Conservation (phyloP, 2,329 filamentous ascomycete species). For the Metarhizium brunneum region DNA sequence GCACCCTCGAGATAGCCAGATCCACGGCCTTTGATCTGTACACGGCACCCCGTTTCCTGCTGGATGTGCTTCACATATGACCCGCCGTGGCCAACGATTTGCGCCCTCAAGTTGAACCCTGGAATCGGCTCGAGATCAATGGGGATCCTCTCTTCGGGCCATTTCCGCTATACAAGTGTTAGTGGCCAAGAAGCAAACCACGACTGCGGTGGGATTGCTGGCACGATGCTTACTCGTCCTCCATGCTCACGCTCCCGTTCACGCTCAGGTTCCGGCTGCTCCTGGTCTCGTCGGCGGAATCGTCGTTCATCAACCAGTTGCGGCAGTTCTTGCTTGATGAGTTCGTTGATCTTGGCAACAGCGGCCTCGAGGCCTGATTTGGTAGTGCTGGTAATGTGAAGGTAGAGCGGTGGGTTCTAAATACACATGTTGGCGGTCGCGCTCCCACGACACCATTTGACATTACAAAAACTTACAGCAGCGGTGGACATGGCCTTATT, state of each 20-base stretch:
- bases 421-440: neutral
- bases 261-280: constrained; percentile 65
- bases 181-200: constrained; percentile 2
- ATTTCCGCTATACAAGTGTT: constrained; percentile 65
- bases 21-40: constrained; percentile 95
- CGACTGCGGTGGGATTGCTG: neutral
- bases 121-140: constrained; percentile 84
- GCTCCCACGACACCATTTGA: neutral
- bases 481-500: constrained; percentile 97
- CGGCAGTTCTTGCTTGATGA: constrained; percentile 93
- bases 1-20: constrained; percentile 88
- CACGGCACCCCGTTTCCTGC: constrained; percentile 85
- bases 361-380: constrained; percentile 90
- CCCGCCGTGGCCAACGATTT: constrained; percentile 90
- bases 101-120: constrained; percentile 91
- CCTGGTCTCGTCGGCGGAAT: constrained; percentile 73
- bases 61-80: constrained; percentile 98
- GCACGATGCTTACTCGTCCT: constrained; percentile 47
- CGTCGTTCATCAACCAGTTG: constrained; percentile 91
- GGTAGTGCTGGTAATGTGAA: constrained; percentile 87
- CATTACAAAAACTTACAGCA: constrained; percentile 52
- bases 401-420: constrained; percentile 85
- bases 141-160: constrained; percentile 92
- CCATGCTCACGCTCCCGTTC: constrained; percentile 63
- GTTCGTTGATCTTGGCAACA: constrained; percentile 78